A percentile compares a stretch with the other conserved stretches of the same genome.
Conservation (phyloP, 225 moss, liverwort and hornwort genomes). For the Marchantia polymorpha region DNA sequence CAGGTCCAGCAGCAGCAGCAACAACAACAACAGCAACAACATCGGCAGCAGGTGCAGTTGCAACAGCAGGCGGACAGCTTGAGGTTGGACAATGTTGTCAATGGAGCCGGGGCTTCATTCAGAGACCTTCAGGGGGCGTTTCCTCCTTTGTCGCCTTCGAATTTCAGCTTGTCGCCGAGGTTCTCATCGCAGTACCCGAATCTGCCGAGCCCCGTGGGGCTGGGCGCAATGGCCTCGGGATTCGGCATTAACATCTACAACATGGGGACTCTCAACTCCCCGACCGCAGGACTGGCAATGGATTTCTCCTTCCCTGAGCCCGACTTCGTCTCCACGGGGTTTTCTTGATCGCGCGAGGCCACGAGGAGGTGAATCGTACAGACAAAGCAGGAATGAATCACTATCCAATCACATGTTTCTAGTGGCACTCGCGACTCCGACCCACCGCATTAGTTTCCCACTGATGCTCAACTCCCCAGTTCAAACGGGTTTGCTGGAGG, state of each 20-base stretch:
- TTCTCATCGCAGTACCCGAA: constrained; percentile 46
- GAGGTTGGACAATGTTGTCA: constrained; percentile 23
- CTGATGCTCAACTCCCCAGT: background rate
- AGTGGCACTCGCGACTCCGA: background rate
- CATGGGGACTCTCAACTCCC: constrained; percentile 58
- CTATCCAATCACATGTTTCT: background rate
- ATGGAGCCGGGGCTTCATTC: background rate
- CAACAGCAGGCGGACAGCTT: constrained; percentile 12
- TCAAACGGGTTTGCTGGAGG: background rate
- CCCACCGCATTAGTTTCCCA: background rate
- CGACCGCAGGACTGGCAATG: constrained; percentile 48
- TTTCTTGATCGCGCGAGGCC: constrained; percentile 38
- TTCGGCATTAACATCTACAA: constrained; percentile 58
- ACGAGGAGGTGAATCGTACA: background rate
- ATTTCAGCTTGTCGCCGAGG: constrained; percentile 48
- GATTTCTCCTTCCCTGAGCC: constrained; percentile 75
- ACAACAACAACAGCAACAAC: background rate
- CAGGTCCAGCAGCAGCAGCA: constrained; percentile 31
- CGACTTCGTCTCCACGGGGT: constrained; percentile 56
- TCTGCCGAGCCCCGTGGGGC: constrained; percentile 45
- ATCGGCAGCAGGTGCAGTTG: constrained; percentile 24
- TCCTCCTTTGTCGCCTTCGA: constrained; percentile 19
- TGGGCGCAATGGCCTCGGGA: constrained; percentile 49
- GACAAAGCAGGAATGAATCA: background rate
- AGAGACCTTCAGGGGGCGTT: background rate